Evolutionary conservation across 2,329 filamentous ascomycete species (phyloP).

Genomic region (Passalora sequoiae): DNA sequence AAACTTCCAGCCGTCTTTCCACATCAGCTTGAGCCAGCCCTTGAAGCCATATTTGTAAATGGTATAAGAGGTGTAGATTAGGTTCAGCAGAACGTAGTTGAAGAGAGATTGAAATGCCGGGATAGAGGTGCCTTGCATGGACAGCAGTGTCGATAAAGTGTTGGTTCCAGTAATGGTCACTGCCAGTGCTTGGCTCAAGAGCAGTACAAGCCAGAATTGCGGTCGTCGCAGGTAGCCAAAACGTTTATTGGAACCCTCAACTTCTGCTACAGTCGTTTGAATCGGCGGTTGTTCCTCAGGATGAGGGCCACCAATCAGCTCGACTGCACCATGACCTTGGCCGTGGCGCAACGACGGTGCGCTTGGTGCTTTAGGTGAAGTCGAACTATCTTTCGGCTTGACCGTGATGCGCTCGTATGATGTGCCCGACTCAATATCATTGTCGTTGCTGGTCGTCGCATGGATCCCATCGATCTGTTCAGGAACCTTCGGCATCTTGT

Average conservation of each 20-base stretch:
- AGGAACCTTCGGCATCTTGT: constrained; percentile 14
- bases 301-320: constrained; percentile 29
- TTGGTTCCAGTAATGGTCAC: constrained; percentile 90
- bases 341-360: constrained; percentile 17
- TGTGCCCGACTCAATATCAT: constrained; percentile 14
- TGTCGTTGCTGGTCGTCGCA: constrained; percentile 4
- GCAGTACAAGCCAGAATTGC: constrained; percentile 82
- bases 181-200: constrained; percentile 70
- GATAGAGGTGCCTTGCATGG: constrained; percentile 65
- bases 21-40: constrained; percentile 60
- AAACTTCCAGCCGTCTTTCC: constrained; percentile 83
- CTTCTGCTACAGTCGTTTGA: constrained; percentile 37
- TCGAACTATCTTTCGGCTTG: constrained; percentile 28
- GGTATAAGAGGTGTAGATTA: constrained; percentile 76
- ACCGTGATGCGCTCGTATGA: constrained; percentile 30
- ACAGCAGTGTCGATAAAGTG: constrained; percentile 78
- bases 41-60: constrained; percentile 73
- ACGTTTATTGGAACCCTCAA: constrained; percentile 44
- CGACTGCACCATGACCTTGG: constrained; percentile 35
- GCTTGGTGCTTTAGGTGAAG: constrained; percentile 19
- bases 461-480: constrained; percentile 3
- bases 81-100: constrained; percentile 79
- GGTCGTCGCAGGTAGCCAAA: constrained; percentile 71
- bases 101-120: constrained; percentile 95
- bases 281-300: constrained; percentile 26